Conservation (phyloP, 2,329 filamentous ascomycete genomes). For the Colletotrichum sp. region DNA sequence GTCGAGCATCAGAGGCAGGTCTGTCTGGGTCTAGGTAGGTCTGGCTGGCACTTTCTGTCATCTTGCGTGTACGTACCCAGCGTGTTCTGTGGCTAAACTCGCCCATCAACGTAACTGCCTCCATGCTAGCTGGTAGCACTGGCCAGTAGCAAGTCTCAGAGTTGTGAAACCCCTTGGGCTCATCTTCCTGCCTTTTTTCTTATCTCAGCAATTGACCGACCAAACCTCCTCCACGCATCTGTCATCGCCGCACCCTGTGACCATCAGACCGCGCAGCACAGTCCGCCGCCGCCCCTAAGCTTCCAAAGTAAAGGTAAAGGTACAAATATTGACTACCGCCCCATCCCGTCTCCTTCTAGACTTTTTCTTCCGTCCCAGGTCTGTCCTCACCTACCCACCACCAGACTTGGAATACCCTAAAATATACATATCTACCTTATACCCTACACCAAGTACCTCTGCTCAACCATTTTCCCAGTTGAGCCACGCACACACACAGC, state of each 20-base stretch:
- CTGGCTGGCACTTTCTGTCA: not conserved
- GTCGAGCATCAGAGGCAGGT: not conserved
- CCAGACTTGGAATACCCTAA: not conserved
- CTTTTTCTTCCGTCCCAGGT: constrained; percentile 7
- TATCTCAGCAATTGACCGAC: constrained; percentile 16
- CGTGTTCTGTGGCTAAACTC: not conserved
- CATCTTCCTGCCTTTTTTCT: constrained; percentile 8
- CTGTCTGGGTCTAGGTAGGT: not conserved
- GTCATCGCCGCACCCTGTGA: constrained; percentile 21
- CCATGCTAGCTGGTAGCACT: not conserved
- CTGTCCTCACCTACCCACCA: constrained; percentile 14
- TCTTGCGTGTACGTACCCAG: not conserved
- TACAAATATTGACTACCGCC: constrained; percentile 14
- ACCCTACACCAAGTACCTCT: not conserved
- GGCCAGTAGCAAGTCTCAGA: constrained; percentile 10
- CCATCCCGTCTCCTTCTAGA: constrained; percentile 16
- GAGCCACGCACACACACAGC: not conserved
- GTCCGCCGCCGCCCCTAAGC: constrained; percentile 1
- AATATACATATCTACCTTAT: constrained; percentile 5
- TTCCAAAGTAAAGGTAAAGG: not conserved
- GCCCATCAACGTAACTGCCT: not conserved
- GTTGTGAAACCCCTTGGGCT: constrained; percentile 8
- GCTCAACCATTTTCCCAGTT: not conserved
- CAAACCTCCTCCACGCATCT: constrained; percentile 10
- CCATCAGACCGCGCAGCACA: constrained; percentile 15